Conservation (phyloP, 768 basidiomycete species). For the Boletus reticulatus region DNA sequence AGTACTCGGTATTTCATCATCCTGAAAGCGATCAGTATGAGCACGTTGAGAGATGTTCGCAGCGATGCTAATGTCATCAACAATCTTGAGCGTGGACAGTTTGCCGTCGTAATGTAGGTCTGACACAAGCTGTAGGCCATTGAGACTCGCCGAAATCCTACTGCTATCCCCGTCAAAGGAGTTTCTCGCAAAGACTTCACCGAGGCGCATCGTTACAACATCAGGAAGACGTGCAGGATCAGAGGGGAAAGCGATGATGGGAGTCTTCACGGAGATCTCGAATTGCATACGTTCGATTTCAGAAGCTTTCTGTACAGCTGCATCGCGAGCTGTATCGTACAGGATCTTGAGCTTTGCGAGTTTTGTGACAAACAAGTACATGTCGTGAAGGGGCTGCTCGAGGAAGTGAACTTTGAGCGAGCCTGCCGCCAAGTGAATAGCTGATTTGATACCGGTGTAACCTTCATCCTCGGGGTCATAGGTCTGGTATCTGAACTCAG, state of each 20-base stretch:
- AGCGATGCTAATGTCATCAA: conserved; percentile 82
- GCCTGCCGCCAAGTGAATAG: conserved; percentile 77
- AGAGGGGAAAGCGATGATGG: conserved; percentile 86
- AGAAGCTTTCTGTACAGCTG: conserved; percentile 88
- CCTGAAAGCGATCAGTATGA: conserved; percentile 49
- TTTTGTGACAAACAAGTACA: conserved; percentile 80
- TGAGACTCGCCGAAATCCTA: conserved; percentile 71
- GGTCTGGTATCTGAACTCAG: conserved; percentile 92
- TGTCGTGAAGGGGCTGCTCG: conserved; percentile 85
- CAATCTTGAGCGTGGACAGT: conserved; percentile 70
- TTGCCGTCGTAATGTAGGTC: conserved; percentile 50
- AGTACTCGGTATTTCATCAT: conserved; percentile 62
- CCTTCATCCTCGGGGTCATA: conserved; percentile 70
- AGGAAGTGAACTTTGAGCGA: conserved; percentile 89
- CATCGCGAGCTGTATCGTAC: conserved; percentile 92
- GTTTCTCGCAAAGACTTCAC: conserved; percentile 86
- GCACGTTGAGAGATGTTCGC: conserved; percentile 66
- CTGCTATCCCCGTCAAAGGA: conserved; percentile 53
- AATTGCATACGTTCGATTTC: conserved; percentile 95
- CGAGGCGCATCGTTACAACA: conserved; percentile 76
- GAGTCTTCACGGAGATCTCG: conserved; percentile 85
- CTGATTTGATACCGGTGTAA: conserved; percentile 80
- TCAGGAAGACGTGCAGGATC: conserved; percentile 61
- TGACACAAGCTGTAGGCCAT: conserved; percentile 82
- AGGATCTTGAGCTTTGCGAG: conserved; percentile 89